Evolutionary conservation across 768 basidiomycete genomes (phyloP), one percentile per base, ranked within the genome.

Genomic region (Lactarius hatsudake): DNA sequence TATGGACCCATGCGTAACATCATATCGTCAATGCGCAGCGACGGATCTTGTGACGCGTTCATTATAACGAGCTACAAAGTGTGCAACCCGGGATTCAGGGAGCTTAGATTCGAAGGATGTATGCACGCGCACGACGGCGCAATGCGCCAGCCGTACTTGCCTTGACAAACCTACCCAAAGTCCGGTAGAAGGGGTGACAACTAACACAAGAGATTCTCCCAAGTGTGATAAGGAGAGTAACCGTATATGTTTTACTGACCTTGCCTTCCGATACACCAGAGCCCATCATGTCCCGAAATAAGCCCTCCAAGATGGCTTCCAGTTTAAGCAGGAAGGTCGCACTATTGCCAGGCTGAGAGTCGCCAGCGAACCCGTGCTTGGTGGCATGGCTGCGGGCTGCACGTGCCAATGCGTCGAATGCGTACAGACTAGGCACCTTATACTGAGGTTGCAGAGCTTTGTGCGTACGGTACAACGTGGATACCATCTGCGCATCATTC

Each of bases 351-450:
- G 83, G 83, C 61, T 77, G 78, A 45, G 84, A 78, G 72, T 89
- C 86, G 70, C 81, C 84, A 69, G 83, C 80, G 32, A 86, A 74
- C 61, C 82, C 81, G 61, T 85, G 83, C 76, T 94, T 95, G 72
- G 80, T 86, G 55, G 81, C 86, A 57, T 87, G 82, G 66, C 81
- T 80, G 66, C 87, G 83, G 23, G 94, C 93, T 20, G 89, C 94
- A 65, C 96, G 88, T 53, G 93, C 86, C 68, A 99, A 83, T 23
- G 96, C 92, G 78, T 99, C 96, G 75, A 99, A 93, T 48, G 90
- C 87, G 78, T 98, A 99, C 59, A 99, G 82, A 78, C 94, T 94
- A 45, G 86, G 87, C 66, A 96, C 85, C 75, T 98, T 96, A 69
- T 83, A 81, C 13, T 82, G 72, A 18, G 84, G 77, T 5, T 87